Evolutionary conservation across 768 basidiomycete species (phyloP).

Genomic region (Mycena capillaripes): DNA sequence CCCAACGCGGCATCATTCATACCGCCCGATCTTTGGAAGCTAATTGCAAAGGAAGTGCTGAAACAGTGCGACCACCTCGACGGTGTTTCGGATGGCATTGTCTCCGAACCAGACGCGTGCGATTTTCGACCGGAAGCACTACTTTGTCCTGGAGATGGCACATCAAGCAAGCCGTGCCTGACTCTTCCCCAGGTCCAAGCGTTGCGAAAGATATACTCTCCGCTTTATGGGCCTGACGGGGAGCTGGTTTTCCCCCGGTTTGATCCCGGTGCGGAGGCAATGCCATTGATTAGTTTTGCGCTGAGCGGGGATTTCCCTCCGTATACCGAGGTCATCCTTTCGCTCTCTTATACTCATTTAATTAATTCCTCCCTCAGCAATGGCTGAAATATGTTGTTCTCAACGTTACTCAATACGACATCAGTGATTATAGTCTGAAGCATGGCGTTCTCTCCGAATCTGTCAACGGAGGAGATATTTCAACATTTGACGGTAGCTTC

Average conservation of each 20-base stretch:
- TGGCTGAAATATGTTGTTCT: constrained; percentile 29
- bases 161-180: constrained; percentile 25
- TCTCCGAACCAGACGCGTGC: constrained; percentile 41
- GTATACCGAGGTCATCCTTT: not conserved
- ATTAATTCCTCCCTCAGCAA: constrained; percentile 10
- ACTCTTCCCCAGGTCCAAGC: constrained; percentile 37
- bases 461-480: constrained; percentile 15
- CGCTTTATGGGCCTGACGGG: constrained; percentile 32
- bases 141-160: constrained; percentile 27
- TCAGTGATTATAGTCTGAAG: constrained; percentile 13
- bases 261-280: constrained; percentile 23
- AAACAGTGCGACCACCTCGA: constrained; percentile 33
- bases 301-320: constrained; percentile 8
- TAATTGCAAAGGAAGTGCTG: constrained; percentile 37
- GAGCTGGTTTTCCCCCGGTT: constrained; percentile 31
- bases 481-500: constrained; percentile 33
- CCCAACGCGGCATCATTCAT: constrained; percentile 28
- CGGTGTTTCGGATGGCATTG: constrained; percentile 40
- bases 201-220: constrained; percentile 36
- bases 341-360: not conserved
- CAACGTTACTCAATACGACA: constrained; percentile 16
- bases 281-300: not conserved
- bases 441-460: not conserved
- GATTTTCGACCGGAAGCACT: constrained; percentile 39
- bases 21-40: constrained; percentile 31